Percentiles rank a stretch among this genome's conserved stretches.
These are phyloP conservation scores for Pseudozyma tsukubaensis DNA, from an alignment of 1,284 basidiomycete species.

Conservation along the genomic window DNA sequence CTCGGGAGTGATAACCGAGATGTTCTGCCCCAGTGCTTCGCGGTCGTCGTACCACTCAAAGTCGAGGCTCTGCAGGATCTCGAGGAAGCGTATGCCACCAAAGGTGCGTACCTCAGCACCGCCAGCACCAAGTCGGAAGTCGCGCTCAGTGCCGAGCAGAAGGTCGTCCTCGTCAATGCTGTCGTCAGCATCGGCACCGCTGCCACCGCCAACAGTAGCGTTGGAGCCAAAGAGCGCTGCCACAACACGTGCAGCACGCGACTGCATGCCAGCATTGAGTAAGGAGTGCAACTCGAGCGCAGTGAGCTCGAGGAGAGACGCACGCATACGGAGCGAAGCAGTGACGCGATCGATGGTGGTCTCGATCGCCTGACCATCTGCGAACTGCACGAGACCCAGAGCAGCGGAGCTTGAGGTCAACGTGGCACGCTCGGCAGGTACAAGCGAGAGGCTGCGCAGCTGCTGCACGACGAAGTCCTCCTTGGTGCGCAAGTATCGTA, in stretches of 20 bases:
- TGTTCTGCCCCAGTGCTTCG: constrained; percentile 72
- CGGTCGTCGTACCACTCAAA: constrained; percentile 85
- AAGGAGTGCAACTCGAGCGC: constrained; percentile 90
- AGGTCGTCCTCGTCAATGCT: constrained; percentile 47
- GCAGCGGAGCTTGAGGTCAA: constrained; percentile 65
- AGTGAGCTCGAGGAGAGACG: constrained; percentile 85
- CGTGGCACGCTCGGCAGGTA: constrained; percentile 45
- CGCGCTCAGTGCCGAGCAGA: constrained; percentile 37
- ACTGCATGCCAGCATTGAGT: constrained; percentile 75
- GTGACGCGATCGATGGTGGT: constrained; percentile 81
- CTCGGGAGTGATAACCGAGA: constrained; percentile 72
- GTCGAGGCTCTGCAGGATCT: constrained; percentile 84
- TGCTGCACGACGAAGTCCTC: constrained; percentile 91
- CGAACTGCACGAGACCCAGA: constrained; percentile 78
- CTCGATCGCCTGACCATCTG: constrained; percentile 77
- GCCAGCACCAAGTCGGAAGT: constrained; percentile 42
- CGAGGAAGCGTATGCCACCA: constrained; percentile 85
- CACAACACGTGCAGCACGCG: constrained; percentile 63
- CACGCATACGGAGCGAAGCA: constrained; percentile 83
- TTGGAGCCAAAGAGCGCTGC: constrained; percentile 59
- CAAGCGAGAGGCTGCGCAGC: constrained; percentile 77
- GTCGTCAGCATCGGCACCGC: constrained; percentile 26
- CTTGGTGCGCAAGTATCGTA: constrained; percentile 86
- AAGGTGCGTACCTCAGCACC: constrained; percentile 36
- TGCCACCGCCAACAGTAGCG: constrained; percentile 33